Evolutionary conservation across 2,329 filamentous ascomycete genomes (phyloP).

Genomic region (Fonsecaea multimorphosa): DNA sequence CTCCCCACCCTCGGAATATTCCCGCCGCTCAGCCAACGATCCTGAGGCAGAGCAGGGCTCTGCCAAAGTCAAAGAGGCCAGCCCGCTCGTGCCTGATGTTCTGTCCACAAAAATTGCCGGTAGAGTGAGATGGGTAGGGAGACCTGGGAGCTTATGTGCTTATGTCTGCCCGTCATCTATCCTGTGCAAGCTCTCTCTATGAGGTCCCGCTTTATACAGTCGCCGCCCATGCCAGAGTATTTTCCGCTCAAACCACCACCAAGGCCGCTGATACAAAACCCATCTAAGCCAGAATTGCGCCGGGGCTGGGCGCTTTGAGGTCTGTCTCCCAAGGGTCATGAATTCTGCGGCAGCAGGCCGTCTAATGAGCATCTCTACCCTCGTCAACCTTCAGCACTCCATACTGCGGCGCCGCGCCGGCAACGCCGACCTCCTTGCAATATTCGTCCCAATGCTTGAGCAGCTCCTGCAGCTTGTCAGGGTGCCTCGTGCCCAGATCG

Average conservation of each 20-base stretch:
- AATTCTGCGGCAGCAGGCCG: not conserved
- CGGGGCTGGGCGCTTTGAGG: not conserved
- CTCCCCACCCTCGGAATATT: not conserved
- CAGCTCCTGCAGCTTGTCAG: conserved; percentile 53
- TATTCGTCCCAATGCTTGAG: conserved; percentile 64
- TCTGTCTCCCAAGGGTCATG: not conserved
- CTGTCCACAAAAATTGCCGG: too few species aligned
- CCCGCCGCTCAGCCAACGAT: not conserved
- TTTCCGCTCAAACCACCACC: not conserved
- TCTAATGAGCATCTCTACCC: not conserved
- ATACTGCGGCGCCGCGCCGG: conserved; percentile 22
- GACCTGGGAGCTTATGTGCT: not conserved
- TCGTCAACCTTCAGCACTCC: conserved; percentile 20
- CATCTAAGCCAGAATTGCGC: not conserved
- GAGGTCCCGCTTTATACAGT: not conserved
- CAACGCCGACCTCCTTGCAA: conserved; percentile 63
- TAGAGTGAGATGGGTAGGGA: too few species aligned
- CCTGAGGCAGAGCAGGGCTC: too few species aligned
- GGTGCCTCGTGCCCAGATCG: conserved; percentile 66
- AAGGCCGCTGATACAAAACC: not conserved
- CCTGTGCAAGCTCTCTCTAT: not conserved
- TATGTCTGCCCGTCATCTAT: not conserved
- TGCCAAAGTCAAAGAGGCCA: too few species aligned
- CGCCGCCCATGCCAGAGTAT: not conserved
- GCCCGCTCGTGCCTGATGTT: too few species aligned